Conservation (phyloP, 257 asterid species). For the Gynochthodes officinalis region DNA sequence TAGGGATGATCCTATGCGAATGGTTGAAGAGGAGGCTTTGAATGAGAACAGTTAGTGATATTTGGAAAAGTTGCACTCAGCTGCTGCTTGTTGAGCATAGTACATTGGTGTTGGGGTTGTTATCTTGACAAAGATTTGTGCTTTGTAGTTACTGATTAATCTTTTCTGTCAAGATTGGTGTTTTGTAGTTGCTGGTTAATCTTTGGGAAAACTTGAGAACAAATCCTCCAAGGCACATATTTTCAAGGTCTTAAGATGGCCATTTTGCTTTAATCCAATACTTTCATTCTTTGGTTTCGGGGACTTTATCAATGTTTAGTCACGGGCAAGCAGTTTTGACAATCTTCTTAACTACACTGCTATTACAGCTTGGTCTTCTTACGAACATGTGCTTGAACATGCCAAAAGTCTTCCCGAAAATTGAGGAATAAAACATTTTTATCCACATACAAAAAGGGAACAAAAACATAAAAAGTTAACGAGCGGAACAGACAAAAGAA, state of each 20-base stretch:
- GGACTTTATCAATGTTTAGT: too few species aligned
- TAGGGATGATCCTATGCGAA: slow-evolving; percentile 63
- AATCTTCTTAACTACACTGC: not conserved
- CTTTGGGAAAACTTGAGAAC: not conserved
- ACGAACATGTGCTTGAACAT: not conserved
- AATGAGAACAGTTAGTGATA: slow-evolving; percentile 25
- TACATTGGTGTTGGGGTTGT: not conserved
- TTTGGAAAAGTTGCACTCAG: not conserved
- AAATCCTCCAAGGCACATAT: not conserved
- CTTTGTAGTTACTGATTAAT: not conserved
- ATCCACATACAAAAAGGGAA: not conserved
- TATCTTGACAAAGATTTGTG: not conserved
- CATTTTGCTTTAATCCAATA: not conserved
- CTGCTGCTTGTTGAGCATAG: not conserved
- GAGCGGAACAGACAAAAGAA: too few species aligned
- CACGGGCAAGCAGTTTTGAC: too few species aligned
- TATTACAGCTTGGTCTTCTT: not conserved
- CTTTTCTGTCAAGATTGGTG: not conserved
- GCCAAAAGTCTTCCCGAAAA: not conserved
- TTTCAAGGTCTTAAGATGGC: not conserved
- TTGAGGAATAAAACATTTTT: not conserved
- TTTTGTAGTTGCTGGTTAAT: not conserved
- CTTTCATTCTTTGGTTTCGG: not conserved
- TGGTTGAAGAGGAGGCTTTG: slow-evolving; percentile 73
- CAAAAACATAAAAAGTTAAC: not conserved